These are phyloP conservation scores for Funneliformis caledonium DNA, from an alignment of 371 early-diverging fungal species.

Conservation along the genomic window DNA sequence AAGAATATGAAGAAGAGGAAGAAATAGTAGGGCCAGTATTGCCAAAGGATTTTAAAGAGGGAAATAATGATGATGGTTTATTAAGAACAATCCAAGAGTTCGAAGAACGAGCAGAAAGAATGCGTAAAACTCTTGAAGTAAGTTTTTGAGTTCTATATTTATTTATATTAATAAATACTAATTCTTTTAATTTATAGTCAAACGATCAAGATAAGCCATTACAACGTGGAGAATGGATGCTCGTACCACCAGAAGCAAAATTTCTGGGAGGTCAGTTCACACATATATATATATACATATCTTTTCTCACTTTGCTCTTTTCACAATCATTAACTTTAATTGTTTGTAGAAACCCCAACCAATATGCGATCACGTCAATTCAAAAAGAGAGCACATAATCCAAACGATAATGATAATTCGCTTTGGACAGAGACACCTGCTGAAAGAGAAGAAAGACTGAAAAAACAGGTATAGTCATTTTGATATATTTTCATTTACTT, in stretches of 20 bases:
- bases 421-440: constrained; percentile 70
- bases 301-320: not conserved
- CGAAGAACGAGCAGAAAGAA: constrained; percentile 32
- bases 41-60: constrained; percentile 8
- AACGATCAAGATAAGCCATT: not conserved
- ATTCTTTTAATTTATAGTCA: not conserved
- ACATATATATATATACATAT: not conserved
- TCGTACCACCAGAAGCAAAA: constrained; percentile 66
- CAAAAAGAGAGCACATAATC: constrained; percentile 41
- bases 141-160: not conserved
- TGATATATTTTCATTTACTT: not conserved
- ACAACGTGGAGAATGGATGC: constrained; percentile 70
- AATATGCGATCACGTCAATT: constrained; percentile 50
- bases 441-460: constrained; percentile 51
- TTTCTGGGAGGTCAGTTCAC: constrained; percentile 54
- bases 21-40: constrained; percentile 33
- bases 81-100: constrained; percentile 18
- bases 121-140: constrained; percentile 19
- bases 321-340: not conserved
- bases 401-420: constrained; percentile 50
- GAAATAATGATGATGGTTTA: not conserved
- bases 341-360: constrained; percentile 18
- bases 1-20: not conserved
- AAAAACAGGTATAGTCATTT: not conserved
- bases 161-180: not conserved